phyloP scores from a whole-genome alignment of 768 basidiomycete species.

The Chalciporus chontae region DNA sequence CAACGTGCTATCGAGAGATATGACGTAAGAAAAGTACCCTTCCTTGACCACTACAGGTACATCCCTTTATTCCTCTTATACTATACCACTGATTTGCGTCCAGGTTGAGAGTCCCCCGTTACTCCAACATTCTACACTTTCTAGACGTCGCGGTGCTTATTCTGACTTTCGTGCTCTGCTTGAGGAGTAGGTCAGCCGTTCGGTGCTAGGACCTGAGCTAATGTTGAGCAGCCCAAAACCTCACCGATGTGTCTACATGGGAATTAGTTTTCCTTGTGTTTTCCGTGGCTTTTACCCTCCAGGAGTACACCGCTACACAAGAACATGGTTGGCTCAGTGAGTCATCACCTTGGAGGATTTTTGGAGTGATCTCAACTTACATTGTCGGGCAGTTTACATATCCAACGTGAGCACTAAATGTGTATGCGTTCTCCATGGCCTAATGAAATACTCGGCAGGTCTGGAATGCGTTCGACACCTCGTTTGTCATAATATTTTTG shows the following conservation, averaged over 20 bases:
- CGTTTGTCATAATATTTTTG: slow-evolving; percentile 67
- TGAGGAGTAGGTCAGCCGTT: slow-evolving; percentile 54
- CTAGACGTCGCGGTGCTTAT: slow-evolving; percentile 69
- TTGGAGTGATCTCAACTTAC: not conserved
- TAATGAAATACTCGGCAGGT: slow-evolving; percentile 47
- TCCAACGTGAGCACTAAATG: slow-evolving; percentile 58
- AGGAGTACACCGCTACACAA: slow-evolving; percentile 83
- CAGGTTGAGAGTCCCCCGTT: slow-evolving; percentile 79
- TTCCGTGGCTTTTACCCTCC: slow-evolving; percentile 72
- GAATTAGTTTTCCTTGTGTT: slow-evolving; percentile 76
- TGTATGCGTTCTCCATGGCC: slow-evolving; percentile 2
- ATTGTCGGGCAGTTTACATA: slow-evolving; percentile 57
- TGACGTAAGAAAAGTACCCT: slow-evolving; percentile 59
- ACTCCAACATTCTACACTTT: slow-evolving; percentile 74
- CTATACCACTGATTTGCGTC: not conserved
- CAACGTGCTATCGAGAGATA: slow-evolving; percentile 71
- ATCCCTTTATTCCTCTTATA: not conserved
- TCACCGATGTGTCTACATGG: slow-evolving; percentile 48
- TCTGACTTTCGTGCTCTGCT: slow-evolving; percentile 66
- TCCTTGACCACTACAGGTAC: slow-evolving; percentile 82
- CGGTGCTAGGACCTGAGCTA: not conserved
- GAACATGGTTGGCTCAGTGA: slow-evolving; percentile 87
- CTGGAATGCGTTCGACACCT: slow-evolving; percentile 88
- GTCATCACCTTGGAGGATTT: slow-evolving; percentile 29
- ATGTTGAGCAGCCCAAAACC: slow-evolving; percentile 50